Evolutionary conservation across 208 protist genomes (phyloP).

Genomic region (Trypanosoma conorhini): DNA sequence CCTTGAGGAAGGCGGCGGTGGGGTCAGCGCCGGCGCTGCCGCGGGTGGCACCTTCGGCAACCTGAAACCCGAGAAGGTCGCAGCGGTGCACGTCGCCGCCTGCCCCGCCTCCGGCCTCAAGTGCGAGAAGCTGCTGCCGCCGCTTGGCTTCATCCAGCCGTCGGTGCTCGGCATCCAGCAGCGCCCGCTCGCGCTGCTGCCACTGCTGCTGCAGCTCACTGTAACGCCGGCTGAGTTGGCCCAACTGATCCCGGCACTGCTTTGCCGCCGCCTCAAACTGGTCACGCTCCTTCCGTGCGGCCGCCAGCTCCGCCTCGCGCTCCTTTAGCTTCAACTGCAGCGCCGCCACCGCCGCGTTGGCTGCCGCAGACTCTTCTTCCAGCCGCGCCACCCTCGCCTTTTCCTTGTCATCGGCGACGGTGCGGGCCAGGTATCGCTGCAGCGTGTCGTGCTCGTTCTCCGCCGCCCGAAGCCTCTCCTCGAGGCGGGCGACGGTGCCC

Average conservation of each 20-base stretch:
- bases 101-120: conserved; percentile 1
- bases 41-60: conserved; percentile 3
- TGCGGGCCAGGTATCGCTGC: conserved; percentile 38
- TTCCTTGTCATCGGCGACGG: conserved; percentile 34
- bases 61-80: conserved; percentile 20
- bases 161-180: conserved; percentile 28
- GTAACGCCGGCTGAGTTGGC: conserved; percentile 42
- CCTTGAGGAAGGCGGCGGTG: conserved; percentile 15
- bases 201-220: conserved; percentile 39
- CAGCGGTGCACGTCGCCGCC: conserved; percentile 9
- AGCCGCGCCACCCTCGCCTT: conserved; percentile 32
- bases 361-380: conserved; percentile 43
- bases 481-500: conserved; percentile 34
- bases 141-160: conserved; percentile 24
- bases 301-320: conserved; percentile 31
- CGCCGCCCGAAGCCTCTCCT: conserved; percentile 42
- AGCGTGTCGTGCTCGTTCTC: conserved; percentile 80
- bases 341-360: conserved; percentile 26
- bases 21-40: not conserved
- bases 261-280: conserved; percentile 35
- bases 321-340: conserved; percentile 36
- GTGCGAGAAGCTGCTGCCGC: conserved; percentile 12
- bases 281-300: conserved; percentile 36
- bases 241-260: conserved; percentile 43
- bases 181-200: conserved; percentile 32